A percentile compares a stretch with the other conserved stretches of the same genome.
Evolutionary conservation across 768 basidiomycete genomes (phyloP).

Genomic region (Clitopilus passeckerianus): DNA sequence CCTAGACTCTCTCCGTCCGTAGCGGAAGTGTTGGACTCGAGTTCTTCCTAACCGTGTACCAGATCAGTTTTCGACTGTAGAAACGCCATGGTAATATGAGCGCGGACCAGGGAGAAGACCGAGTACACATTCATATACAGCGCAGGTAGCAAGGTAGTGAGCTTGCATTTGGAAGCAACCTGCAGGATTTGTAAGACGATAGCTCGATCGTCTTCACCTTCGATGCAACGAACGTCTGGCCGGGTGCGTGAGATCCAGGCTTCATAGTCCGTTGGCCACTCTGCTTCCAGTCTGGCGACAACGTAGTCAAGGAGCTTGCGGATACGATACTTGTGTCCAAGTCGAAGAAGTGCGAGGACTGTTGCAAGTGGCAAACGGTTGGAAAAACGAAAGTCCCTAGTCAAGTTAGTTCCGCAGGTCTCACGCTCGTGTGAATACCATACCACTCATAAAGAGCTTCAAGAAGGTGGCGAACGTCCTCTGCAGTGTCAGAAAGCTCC

Average conservation of each 20-base stretch:
- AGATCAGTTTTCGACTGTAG: background rate
- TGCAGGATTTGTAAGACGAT: background rate
- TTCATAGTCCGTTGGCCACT: background rate
- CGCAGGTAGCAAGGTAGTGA: background rate
- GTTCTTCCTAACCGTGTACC: background rate
- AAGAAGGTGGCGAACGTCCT: slow-evolving; percentile 9
- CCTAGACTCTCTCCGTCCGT: background rate
- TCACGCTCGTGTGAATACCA: background rate
- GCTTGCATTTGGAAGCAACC: background rate
- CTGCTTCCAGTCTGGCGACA: background rate
- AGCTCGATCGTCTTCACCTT: background rate
- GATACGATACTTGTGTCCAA: background rate
- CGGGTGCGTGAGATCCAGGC: background rate
- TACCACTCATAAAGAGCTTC: slow-evolving; percentile 8
- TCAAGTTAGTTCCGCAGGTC: background rate
- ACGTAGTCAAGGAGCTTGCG: background rate
- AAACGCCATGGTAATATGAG: background rate
- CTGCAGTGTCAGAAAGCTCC: slow-evolving; percentile 7
- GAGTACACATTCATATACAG: background rate
- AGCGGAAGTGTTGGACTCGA: background rate
- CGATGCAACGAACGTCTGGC: background rate
- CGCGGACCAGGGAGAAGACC: background rate
- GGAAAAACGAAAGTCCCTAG: background rate
- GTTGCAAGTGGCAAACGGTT: background rate
- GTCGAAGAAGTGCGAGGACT: background rate